Percentiles rank a stretch among this genome's conserved stretches.
phyloP scores from a whole-genome alignment of 176 grass and related monocot species.

The Oryza nivara region DNA sequence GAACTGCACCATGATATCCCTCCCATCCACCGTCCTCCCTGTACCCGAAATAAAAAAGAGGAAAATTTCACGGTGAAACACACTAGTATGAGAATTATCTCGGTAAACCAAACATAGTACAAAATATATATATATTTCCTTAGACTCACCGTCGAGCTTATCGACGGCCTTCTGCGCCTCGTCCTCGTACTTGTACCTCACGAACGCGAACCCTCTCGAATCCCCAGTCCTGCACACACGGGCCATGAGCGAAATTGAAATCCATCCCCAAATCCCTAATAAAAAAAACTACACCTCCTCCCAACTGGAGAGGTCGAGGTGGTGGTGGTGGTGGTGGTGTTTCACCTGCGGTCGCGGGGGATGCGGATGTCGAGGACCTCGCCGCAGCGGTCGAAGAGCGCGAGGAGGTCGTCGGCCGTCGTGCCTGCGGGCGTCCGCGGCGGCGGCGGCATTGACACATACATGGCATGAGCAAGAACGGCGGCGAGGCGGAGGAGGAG shows the following conservation, averaged over 20 bases:
- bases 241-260: slow-evolving; percentile 1
- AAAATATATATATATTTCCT: neutral
- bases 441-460: neutral
- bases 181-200: slow-evolving; percentile 85
- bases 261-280: neutral
- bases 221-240: slow-evolving; percentile 67
- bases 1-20: slow-evolving; percentile 83
- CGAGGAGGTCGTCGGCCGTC: slow-evolving; percentile 73
- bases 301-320: neutral
- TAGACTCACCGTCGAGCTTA: slow-evolving; percentile 62
- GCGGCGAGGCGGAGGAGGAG: neutral
- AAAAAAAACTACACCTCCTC: neutral
- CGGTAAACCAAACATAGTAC: neutral
- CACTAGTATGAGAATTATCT: neutral
- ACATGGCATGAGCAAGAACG: neutral
- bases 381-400: slow-evolving; percentile 79
- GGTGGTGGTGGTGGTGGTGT: neutral
- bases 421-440: slow-evolving; percentile 45
- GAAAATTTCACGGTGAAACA: neutral
- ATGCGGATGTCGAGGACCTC: slow-evolving; percentile 76
- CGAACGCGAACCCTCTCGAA: slow-evolving; percentile 79
- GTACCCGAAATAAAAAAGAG: neutral
- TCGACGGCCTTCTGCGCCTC: slow-evolving; percentile 78
- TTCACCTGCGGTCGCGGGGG: slow-evolving; percentile 76
- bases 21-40: slow-evolving; percentile 75